Evolutionary conservation across 164 flowering plant genomes (phyloP).

Genomic region (Magnolia officinalis): DNA sequence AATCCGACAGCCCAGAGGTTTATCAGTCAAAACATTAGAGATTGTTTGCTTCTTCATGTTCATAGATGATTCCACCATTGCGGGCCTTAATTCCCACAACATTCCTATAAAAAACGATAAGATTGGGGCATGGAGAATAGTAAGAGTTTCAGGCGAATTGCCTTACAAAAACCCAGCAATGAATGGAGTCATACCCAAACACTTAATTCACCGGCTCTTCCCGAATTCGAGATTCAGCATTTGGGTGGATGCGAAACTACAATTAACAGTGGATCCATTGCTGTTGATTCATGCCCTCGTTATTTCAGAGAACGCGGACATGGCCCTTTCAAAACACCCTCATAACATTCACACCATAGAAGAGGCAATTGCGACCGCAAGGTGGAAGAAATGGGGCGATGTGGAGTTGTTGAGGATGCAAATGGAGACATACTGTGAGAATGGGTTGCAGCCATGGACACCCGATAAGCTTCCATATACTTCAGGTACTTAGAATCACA

Average conservation of each 20-base stretch:
- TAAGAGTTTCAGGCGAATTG: constrained; percentile 39
- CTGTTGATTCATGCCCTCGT: constrained; percentile 69
- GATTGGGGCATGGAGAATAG: constrained; percentile 73
- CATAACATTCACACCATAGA: constrained; percentile 76
- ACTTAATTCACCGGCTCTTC: constrained; percentile 77
- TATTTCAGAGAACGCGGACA: constrained; percentile 50
- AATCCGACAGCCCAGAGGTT: constrained; percentile 80
- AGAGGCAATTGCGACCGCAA: constrained; percentile 92
- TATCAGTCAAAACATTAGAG: constrained; percentile 61
- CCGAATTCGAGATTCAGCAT: constrained; percentile 79
- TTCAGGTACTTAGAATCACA: constrained; percentile 45
- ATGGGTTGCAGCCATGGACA: constrained; percentile 84
- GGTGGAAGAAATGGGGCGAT: constrained; percentile 95
- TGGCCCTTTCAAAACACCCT: constrained; percentile 93
- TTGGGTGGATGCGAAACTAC: constrained; percentile 91
- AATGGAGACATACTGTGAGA: constrained; percentile 87
- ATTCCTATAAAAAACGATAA: constrained; percentile 35
- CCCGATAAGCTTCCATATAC: constrained; percentile 62
- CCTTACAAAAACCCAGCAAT: constrained; percentile 70
- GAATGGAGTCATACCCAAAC: constrained; percentile 83
- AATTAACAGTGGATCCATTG: constrained; percentile 78
- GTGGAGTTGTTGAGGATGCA: constrained; percentile 56
- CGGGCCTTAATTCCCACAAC: constrained; percentile 45
- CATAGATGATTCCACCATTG: constrained; percentile 62
- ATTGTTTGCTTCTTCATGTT: constrained; percentile 86